Conservation (phyloP, 2,329 filamentous ascomycete species). For the Penicillium sp. region DNA sequence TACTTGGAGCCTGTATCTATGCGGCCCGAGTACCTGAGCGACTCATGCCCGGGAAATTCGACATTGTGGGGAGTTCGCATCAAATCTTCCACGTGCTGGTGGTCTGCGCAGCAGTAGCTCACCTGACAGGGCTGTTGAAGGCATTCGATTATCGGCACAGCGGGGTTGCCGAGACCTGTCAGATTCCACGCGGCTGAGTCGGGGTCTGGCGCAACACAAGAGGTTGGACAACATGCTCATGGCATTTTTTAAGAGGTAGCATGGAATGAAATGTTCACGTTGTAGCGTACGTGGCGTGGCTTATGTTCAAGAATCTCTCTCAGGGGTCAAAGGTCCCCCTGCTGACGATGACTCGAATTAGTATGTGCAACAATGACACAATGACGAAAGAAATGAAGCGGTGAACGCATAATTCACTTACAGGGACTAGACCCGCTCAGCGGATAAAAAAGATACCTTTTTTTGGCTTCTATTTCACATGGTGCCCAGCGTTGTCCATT, state of each 20-base stretch:
- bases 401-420: conserved; percentile 7
- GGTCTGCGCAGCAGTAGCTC: conserved; percentile 73
- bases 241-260: conserved; percentile 16
- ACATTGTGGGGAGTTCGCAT: conserved; percentile 90
- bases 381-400: conserved; percentile 19
- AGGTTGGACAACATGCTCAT: conserved; percentile 27
- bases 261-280: conserved; percentile 18
- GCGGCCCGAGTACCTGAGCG: conserved; percentile 82
- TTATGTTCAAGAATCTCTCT: conserved; percentile 1
- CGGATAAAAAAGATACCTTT: conserved; percentile 19
- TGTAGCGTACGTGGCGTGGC: conserved; percentile 6
- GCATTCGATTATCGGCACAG: conserved; percentile 85
- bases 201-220: conserved; percentile 6
- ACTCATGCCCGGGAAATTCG: conserved; percentile 71
- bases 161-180: conserved; percentile 54
- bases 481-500: conserved; percentile 16
- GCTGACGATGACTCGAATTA: conserved; percentile 23
- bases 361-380: conserved; percentile 27
- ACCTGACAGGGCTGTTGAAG: conserved; percentile 75
- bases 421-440: conserved; percentile 22
- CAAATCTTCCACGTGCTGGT: conserved; percentile 95
- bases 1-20: conserved; percentile 81
- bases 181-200: conserved; percentile 25
- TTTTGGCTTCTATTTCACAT: conserved; percentile 30
- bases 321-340: conserved; percentile 12